Percentiles rank a stretch among this genome's conserved stretches.
These are phyloP conservation scores for Iris macrosiphon DNA, from an alignment of 106 monocot species.

Conservation along the genomic window DNA sequence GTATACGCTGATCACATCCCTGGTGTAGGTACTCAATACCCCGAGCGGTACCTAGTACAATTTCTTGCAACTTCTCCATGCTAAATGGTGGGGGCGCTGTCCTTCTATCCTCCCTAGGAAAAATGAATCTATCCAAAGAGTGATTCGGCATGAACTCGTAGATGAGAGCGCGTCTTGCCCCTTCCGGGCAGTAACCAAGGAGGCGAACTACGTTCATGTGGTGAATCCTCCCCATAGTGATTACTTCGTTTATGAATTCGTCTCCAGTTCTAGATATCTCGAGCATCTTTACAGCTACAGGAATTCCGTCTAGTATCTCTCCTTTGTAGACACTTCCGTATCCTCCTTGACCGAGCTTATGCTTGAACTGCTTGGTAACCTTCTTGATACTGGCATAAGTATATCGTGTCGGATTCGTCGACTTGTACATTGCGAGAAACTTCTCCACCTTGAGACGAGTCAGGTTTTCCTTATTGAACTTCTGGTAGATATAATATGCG, in stretches of 20 bases:
- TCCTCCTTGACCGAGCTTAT: slow-evolving; percentile 4
- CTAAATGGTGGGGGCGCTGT: neutral
- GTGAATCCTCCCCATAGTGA: neutral
- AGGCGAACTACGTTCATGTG: neutral
- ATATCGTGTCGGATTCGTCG: neutral
- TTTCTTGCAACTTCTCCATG: neutral
- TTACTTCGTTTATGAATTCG: neutral
- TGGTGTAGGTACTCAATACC: slow-evolving; percentile 10
- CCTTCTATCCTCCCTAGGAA: neutral
- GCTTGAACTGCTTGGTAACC: neutral
- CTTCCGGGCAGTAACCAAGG: no score
- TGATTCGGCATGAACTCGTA: slow-evolving; percentile 3
- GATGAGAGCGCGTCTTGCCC: neutral
- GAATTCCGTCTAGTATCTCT: neutral
- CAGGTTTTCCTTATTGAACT: neutral
- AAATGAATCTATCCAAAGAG: neutral
- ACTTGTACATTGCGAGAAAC: slow-evolving; percentile 1
- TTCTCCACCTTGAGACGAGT: neutral
- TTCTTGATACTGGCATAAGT: neutral
- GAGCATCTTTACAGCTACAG: neutral
- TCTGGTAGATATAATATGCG: neutral
- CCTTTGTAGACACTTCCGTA: slow-evolving; percentile 7
- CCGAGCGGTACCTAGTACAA: slow-evolving; percentile 1
- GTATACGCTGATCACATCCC: slow-evolving; percentile 7
- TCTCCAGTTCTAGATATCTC: neutral